A percentile compares a stretch with the other conserved stretches of the same genome.
Evolutionary conservation across 2,329 filamentous ascomycete genomes (phyloP).

Genomic region (Clarireedia paspali): DNA sequence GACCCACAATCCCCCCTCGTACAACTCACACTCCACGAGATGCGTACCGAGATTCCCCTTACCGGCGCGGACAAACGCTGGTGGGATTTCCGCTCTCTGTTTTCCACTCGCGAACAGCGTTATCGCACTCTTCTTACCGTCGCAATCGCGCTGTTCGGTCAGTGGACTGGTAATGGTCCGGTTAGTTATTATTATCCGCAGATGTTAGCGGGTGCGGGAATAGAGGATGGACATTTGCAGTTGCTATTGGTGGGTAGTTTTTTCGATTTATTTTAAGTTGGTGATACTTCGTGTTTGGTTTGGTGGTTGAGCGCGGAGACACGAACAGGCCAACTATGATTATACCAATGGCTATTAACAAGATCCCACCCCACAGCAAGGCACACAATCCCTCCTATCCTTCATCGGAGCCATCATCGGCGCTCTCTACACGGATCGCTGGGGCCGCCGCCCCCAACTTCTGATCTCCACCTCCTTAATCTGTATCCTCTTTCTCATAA

Average conservation of each 20-base stretch:
- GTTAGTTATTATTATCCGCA: constrained; percentile 20
- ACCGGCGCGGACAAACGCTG: constrained; percentile 27
- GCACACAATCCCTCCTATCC: constrained; percentile 19
- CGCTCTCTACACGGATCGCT: constrained; percentile 18
- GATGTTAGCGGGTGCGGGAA: constrained; percentile 21
- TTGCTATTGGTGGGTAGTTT: constrained; percentile 20
- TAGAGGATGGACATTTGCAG: constrained; percentile 33
- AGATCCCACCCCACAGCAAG: constrained; percentile 29
- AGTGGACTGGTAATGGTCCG: constrained; percentile 30
- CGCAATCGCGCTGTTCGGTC: constrained; percentile 28
- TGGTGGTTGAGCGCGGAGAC: too few species aligned
- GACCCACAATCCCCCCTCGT: constrained; percentile 17
- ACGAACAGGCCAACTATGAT: too few species aligned
- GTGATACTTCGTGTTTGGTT: too few species aligned
- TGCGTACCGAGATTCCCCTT: constrained; percentile 22
- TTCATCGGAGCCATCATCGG: constrained; percentile 32
- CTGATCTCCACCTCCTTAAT: constrained; percentile 34
- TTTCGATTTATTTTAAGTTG: too few species aligned
- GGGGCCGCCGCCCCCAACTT: constrained; percentile 33
- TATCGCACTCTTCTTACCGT: constrained; percentile 27
- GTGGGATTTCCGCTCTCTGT: constrained; percentile 28
- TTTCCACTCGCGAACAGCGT: constrained; percentile 22
- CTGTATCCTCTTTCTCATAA: constrained; percentile 4
- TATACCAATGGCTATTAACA: too few species aligned
- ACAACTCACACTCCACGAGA: constrained; percentile 25